These are phyloP conservation scores for Suillus tomentosus DNA, from an alignment of 768 basidiomycete genomes.

Conservation along the genomic window DNA sequence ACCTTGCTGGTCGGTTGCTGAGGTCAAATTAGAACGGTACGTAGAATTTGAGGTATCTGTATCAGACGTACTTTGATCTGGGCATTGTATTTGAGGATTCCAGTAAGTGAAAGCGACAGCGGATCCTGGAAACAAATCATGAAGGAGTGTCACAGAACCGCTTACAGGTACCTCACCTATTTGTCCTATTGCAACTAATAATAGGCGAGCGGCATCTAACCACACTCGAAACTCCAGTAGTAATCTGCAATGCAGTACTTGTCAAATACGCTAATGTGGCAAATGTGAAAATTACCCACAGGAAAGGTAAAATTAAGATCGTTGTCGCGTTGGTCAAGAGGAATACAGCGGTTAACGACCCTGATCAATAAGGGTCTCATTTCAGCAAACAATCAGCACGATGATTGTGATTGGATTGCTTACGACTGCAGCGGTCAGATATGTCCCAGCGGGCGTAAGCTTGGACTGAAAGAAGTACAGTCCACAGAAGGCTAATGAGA, in stretches of 20 bases:
- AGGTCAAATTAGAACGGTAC: background rate
- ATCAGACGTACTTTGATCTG: conserved; percentile 39
- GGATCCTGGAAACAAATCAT: conserved; percentile 33
- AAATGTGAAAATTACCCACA: conserved; percentile 37
- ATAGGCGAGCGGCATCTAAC: conserved; percentile 54
- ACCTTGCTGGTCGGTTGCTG: conserved; percentile 43
- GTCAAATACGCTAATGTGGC: conserved; percentile 6
- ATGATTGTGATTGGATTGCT: conserved; percentile 21
- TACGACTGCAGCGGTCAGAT: conserved; percentile 48
- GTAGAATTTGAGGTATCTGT: background rate
- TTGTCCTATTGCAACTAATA: conserved; percentile 47
- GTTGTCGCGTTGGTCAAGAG: conserved; percentile 43
- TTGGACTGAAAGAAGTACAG: conserved; percentile 46
- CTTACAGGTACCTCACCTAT: conserved; percentile 38
- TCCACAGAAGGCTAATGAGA: conserved; percentile 50
- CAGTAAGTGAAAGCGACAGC: conserved; percentile 46
- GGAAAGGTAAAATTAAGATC: conserved; percentile 41
- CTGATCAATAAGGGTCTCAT: conserved; percentile 27
- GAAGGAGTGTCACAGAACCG: background rate
- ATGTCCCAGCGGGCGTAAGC: conserved; percentile 49
- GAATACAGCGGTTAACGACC: conserved; percentile 47
- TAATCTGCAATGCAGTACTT: conserved; percentile 34
- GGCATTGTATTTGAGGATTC: conserved; percentile 46
- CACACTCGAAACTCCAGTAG: conserved; percentile 50
- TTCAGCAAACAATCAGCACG: background rate